A percentile compares a stretch with the other conserved stretches of the same genome.
Conservation (phyloP, 768 basidiomycete species). For the Clavaria fumosa region DNA sequence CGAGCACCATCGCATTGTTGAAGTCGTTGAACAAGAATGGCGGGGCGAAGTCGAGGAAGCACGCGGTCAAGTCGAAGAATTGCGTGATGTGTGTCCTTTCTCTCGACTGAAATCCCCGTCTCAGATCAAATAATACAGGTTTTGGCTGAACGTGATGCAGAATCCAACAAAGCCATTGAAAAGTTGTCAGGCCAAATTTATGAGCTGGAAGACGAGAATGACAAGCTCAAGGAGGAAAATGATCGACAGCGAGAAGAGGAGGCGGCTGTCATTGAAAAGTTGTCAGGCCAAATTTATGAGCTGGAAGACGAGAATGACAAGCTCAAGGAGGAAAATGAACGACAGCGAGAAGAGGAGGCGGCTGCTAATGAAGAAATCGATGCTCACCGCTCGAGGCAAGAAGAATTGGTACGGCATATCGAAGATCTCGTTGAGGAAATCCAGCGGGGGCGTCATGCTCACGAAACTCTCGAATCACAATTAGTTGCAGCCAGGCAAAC, state of each 20-base stretch:
- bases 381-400: slow-evolving; percentile 55
- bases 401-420: slow-evolving; percentile 61
- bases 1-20: slow-evolving; percentile 60
- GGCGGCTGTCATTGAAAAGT: slow-evolving; percentile 47
- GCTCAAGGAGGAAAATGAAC: slow-evolving; percentile 51
- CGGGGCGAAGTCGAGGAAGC: slow-evolving; percentile 76
- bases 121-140: slow-evolving; percentile 67
- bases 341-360: slow-evolving; percentile 52
- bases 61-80: slow-evolving; percentile 62
- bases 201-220: slow-evolving; percentile 75
- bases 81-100: slow-evolving; percentile 45
- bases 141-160: slow-evolving; percentile 62
- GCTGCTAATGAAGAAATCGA: slow-evolving; percentile 43
- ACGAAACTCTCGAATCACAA: slow-evolving; percentile 38
- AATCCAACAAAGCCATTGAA: slow-evolving; percentile 69
- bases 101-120: slow-evolving; percentile 19
- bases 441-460: slow-evolving; percentile 39
- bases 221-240: slow-evolving; percentile 56
- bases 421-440: slow-evolving; percentile 56
- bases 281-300: too few species aligned
- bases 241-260: slow-evolving; percentile 61
- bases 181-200: slow-evolving; percentile 70
- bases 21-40: slow-evolving; percentile 73
- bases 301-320: slow-evolving; percentile 47
- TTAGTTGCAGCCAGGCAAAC: slow-evolving; percentile 43